Evolutionary conservation across 306 rosid genomes (phyloP).

Genomic region (Corylus heterophylla): DNA sequence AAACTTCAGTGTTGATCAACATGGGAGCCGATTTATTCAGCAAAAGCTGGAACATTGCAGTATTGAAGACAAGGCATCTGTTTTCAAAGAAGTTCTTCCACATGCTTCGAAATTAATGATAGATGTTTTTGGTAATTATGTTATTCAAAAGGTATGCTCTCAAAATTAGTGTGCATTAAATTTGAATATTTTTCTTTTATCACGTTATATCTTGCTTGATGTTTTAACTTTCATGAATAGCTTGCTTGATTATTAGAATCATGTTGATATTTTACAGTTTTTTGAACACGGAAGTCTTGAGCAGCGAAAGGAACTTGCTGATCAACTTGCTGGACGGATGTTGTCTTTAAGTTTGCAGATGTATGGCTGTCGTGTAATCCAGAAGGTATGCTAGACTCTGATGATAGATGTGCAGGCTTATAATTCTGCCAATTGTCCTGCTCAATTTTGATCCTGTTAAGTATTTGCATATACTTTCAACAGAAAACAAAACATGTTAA

Average conservation of each 20-base stretch:
- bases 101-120: constrained; percentile 53
- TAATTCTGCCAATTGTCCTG: not conserved
- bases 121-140: constrained; percentile 74
- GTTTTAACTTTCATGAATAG: constrained; percentile 8
- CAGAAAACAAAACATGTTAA: not conserved
- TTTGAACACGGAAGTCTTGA: constrained; percentile 60
- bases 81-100: constrained; percentile 67
- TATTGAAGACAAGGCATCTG: constrained; percentile 55
- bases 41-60: constrained; percentile 64
- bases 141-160: constrained; percentile 62
- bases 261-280: constrained; percentile 37
- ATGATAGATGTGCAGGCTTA: constrained; percentile 2
- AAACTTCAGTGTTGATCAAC: constrained; percentile 61
- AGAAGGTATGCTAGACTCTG: constrained; percentile 51
- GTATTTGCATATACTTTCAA: not conserved
- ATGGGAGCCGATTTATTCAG: constrained; percentile 82
- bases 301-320: constrained; percentile 61
- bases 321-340: constrained; percentile 54
- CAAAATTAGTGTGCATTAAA: not conserved
- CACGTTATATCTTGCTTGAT: not conserved
- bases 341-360: constrained; percentile 68
- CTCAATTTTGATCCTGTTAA: not conserved
- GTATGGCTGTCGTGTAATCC: constrained; percentile 83
- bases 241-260: constrained; percentile 7
- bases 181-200: not conserved